phyloP scores from a whole-genome alignment of 129 eudicot species.

The Pulicaria dysenterica region DNA sequence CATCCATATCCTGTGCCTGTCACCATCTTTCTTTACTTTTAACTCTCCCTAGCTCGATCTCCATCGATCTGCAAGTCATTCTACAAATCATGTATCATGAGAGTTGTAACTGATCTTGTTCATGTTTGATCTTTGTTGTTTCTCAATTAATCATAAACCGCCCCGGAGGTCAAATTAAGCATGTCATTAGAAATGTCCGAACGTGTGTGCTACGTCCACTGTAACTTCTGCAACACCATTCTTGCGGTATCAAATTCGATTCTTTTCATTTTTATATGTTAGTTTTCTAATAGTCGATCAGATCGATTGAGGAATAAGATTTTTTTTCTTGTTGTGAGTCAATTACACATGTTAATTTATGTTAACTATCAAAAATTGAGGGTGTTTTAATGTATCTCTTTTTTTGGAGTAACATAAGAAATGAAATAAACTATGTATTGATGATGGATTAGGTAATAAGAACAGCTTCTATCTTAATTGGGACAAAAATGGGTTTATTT shows the following conservation, averaged over 20 bases:
- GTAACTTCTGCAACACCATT: conserved; percentile 88
- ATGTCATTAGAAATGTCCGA: conserved; percentile 60
- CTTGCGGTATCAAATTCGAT: conserved; percentile 52
- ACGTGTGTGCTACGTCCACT: conserved; percentile 72
- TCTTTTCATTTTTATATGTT: neutral
- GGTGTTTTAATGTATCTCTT: conserved; percentile 21
- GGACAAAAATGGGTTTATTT: neutral
- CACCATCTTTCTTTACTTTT: too few species aligned
- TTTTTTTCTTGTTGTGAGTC: neutral
- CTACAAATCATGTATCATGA: neutral
- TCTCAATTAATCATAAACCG: neutral
- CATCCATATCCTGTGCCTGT: too few species aligned
- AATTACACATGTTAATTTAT: neutral
- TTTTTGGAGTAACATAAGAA: conserved; percentile 19
- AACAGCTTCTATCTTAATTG: neutral
- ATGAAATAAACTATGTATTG: neutral
- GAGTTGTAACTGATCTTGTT: neutral
- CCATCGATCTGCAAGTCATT: too few species aligned
- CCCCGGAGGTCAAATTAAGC: neutral
- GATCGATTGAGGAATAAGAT: too few species aligned
- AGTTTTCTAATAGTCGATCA: neutral
- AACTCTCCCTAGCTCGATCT: too few species aligned
- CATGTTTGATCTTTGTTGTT: conserved; percentile 1
- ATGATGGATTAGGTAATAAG: neutral
- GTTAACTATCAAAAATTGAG: neutral